Base-by-base conservation (phyloP, 169 alveolate species). In the Condylostoma magnum region DNA sequence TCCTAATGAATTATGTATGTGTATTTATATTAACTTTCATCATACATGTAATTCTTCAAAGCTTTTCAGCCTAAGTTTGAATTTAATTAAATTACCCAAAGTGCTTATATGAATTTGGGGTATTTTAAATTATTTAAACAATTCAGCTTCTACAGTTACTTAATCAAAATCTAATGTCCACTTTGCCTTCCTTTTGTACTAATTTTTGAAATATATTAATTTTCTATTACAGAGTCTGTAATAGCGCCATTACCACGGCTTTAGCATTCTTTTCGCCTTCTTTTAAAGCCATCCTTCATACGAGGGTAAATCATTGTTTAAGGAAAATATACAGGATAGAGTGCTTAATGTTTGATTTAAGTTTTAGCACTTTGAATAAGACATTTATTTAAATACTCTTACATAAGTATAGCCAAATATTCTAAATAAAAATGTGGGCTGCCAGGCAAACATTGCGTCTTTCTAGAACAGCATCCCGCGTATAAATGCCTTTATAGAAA, bases 151-250 rank as follows among this genome's bases (percentile, higher is more conserved):
- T 15, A 31, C 15, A 28, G 75, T 66, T 31, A 66, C 20, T 27
- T 28, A 1, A 47, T 66, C 46, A 27, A 66, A 66, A 30, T 66
- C 48, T 22, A 66, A 20, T 6, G 47, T 8, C 25, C 75, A 57
- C 48, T 22, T 50, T 2, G 37, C 20, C 30, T 66, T 66, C 25
- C 6, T 6, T n/a, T 44, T 12, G 6, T 12, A 10, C n/a, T 66
- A 25, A 30, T n/a, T 30, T 22, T 66, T 28, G 30, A n/a, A 66
- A 30, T 66, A 66, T 6, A 12, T 47, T 12, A 66, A 66, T 22
- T 15, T 43, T 20, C 48, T 41, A 30, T 66, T 66, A 46, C 31
- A n/a, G 15, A 66, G 50, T 6, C 20, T 2, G 4, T 46, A 66
- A 47, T 44, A 66, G n/a, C 75, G 33, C 33, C 28, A 8, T 5